phyloP scores from a whole-genome alignment of 2,329 filamentous ascomycete genomes.

The Coniochaeta prunicola region DNA sequence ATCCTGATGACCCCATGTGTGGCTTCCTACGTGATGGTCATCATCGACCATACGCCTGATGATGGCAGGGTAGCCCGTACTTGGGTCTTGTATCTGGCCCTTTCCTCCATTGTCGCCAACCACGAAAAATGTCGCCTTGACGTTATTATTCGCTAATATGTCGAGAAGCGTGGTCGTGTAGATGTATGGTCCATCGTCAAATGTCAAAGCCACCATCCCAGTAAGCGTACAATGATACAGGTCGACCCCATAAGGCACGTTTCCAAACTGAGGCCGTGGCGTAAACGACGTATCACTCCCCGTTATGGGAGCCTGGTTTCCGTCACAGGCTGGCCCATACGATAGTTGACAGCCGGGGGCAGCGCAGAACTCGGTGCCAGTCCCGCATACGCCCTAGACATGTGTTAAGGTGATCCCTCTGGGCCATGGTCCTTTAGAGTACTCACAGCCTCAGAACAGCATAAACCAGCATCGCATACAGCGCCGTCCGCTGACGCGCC shows the following conservation, averaged over 20 bases:
- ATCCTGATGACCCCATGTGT: constrained; percentile 32
- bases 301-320: constrained; percentile 17
- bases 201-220: constrained; percentile 27
- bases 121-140: constrained; percentile 29
- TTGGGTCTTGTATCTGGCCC: constrained; percentile 23
- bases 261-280: constrained; percentile 17
- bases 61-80: constrained; percentile 27
- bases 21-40: constrained; percentile 33
- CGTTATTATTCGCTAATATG: constrained; percentile 21
- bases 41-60: constrained; percentile 29
- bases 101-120: constrained; percentile 25
- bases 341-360: constrained; percentile 20
- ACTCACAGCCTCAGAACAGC: constrained; percentile 14
- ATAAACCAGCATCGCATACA: constrained; percentile 14
- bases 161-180: constrained; percentile 27
- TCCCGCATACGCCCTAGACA: constrained; percentile 25
- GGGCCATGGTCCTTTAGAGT: no score
- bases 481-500: constrained; percentile 12
- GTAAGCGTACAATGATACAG: constrained; percentile 20
- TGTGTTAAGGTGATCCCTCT: neutral
- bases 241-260: constrained; percentile 23
- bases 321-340: constrained; percentile 21
- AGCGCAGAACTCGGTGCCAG: constrained; percentile 13
- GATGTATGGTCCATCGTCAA: constrained; percentile 27
- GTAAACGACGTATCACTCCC: constrained; percentile 15